Evolutionary conservation across 1,139 yeast genomes (phyloP), one percentile per base, ranked within the genome.

Genomic region (Groenewaldozyma sp.): DNA sequence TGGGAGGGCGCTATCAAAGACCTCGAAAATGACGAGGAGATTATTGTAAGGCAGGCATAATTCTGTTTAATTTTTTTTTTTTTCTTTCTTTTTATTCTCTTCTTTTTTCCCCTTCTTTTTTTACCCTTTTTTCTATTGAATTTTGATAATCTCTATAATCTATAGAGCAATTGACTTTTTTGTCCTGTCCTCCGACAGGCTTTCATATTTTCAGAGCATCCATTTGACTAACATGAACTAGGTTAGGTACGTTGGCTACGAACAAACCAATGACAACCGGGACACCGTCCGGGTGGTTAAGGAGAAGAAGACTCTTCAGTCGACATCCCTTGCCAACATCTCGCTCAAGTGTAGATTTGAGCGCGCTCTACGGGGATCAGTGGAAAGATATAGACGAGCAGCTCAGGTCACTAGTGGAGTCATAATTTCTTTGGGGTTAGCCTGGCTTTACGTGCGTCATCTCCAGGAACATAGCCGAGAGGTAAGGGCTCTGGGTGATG

Each of bases 21-120:
- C 50, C 68, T 88, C 51, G 75, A 76, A 50, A 69, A 72, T 43
- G 84, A 82, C 62, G 80, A 83, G 35, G 93, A 83, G 55, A 74
- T 82, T 59, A 77, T 75, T 67, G 87, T 82, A 80, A 81, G 91
- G 87, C 83, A 78, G 74, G 88, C 78, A 70, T 51, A 42, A 36
- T 45, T 34, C 13, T 27, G 34, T 34, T 24, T 35, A 18, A 14
- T 31, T 20, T 24, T 21, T 31, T 36, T 35, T 34, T 47, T 45
- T 37, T 36, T n/a, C 17, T 22, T 19, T 21, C 10, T 13, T 9
- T 18, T n/a, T 17, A 13, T 13, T 27, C 21, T 20, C 14, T 31
- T 18, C 16, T 22, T 13, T 27, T 13, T 27, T 36, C 36, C 29
- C 47, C 44, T 37, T 36, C 11, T 10, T 14, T 24, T 14, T n/a